These are phyloP conservation scores for Vaccinium macrocarpon DNA, from an alignment of 148 eudicot genomes.

Conservation along the genomic window DNA sequence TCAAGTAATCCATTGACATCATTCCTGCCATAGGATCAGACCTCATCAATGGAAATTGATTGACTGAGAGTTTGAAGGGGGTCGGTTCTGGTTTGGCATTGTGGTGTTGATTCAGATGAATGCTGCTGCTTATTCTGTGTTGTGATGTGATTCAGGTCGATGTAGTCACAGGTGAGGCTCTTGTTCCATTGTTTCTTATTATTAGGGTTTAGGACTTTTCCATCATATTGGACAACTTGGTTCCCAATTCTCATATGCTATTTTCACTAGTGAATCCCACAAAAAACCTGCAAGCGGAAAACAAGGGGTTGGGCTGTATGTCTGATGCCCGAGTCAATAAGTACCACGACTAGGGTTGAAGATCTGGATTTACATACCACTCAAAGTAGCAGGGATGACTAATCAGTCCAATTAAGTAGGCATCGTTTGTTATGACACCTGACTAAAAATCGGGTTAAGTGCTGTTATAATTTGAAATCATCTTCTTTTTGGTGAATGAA, in stretches of 20 bases:
- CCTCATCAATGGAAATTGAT: conserved; percentile 23
- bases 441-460: not conserved
- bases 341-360: not conserved
- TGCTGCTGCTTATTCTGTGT: conserved; percentile 15
- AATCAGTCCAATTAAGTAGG: not conserved
- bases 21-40: conserved; percentile 22
- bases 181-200: conserved; percentile 8
- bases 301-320: not conserved
- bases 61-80: conserved; percentile 15
- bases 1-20: conserved; percentile 20
- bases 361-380: too few species aligned
- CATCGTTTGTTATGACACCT: not conserved
- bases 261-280: conserved; percentile 33
- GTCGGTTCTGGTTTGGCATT: conserved; percentile 11
- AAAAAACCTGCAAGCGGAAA: conserved; percentile 26
- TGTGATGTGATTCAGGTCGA: conserved; percentile 13
- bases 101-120: conserved; percentile 18
- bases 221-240: conserved; percentile 33
- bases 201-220: conserved; percentile 24
- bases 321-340: not conserved
- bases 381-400: not conserved
- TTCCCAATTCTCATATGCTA: conserved; percentile 39
- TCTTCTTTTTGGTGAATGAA: not conserved
- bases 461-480: not conserved
- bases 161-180: conserved; percentile 9